Evolutionary conservation across 2,329 filamentous ascomycete genomes (phyloP).

Genomic region (Polychaeton citri): DNA sequence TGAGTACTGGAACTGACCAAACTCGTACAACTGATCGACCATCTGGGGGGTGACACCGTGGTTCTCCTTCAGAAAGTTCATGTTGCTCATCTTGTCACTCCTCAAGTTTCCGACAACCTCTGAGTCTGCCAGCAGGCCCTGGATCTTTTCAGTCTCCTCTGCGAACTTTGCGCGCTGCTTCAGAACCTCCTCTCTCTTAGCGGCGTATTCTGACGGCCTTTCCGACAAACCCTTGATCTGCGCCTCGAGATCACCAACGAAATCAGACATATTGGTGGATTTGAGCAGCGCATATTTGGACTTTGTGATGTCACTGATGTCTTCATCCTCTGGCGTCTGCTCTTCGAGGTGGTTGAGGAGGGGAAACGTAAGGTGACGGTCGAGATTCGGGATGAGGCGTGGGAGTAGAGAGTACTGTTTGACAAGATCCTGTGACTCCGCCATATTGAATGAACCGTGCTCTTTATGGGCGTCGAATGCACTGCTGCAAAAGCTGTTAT

Average conservation of each 20-base stretch:
- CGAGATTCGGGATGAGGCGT: constrained; percentile 80
- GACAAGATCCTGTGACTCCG: constrained; percentile 41
- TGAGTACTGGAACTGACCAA: constrained; percentile 94
- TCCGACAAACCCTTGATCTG: constrained; percentile 72
- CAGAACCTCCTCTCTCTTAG: constrained; percentile 82
- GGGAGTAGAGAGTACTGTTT: constrained; percentile 71
- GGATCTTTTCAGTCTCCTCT: constrained; percentile 79
- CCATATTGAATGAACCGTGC: constrained; percentile 28
- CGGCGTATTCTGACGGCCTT: constrained; percentile 70
- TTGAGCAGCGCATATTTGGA: constrained; percentile 90
- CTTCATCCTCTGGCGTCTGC: constrained; percentile 65
- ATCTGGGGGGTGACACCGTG: constrained; percentile 90
- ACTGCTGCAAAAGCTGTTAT: no score
- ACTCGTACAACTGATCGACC: constrained; percentile 92
- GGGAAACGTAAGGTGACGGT: constrained; percentile 92
- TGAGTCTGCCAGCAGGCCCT: constrained; percentile 72
- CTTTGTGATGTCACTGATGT: constrained; percentile 61
- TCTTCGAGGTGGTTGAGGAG: constrained; percentile 82
- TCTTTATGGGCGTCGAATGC: no score
- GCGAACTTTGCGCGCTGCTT: constrained; percentile 70
- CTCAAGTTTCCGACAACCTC: constrained; percentile 82
- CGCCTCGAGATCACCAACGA: constrained; percentile 81
- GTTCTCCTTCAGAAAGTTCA: constrained; percentile 94
- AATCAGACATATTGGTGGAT: constrained; percentile 98
- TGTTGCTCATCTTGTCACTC: constrained; percentile 96